Evolutionary conservation across 2,329 filamentous ascomycete genomes (phyloP), one percentile per base, ranked within the genome.

Genomic region (Botryosphaeria dothidea): DNA sequence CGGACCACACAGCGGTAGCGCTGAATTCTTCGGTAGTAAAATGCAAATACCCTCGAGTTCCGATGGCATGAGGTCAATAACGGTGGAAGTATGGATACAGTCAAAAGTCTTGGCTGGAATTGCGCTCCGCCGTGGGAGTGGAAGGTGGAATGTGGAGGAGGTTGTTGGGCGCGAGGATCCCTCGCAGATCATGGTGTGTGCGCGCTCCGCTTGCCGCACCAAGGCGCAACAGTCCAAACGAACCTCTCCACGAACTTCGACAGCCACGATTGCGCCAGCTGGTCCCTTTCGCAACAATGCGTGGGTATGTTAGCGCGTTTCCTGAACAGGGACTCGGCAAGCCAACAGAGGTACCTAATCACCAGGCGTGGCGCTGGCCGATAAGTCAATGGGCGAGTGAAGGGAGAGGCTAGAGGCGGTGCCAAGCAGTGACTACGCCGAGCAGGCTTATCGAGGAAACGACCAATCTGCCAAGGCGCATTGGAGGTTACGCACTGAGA

Each of bases 101-200:
- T n/a, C n/a, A 19, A 23, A 25, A 51, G 8, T 5, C 46, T 51
- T 51, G 36, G 36, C 52, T 13, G 29, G 21, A 8, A 15, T 43
- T 15, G 54, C 17, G 54, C 54, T 43, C 38, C 36, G 54, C 54
- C 45, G 54, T n/a, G 54, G 56, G 38, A 41, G 38, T 41, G 38
- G 17, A 41, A n/a, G 21, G 36, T 41, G 21, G 27, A 52, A 38
- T 19, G 36, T 58, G 36, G 34, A 56, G 49, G 15, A 11, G 27
- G 5, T n/a, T n/a, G n/a, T n/a, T n/a, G n/a, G n/a, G 15, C 49
- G 49, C 19, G 52, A 43, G 25, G 56, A 60, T 60, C 56, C 56
- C 41, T 60, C 27, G 56, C 56, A 60, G 56, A 60, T 60, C 56
- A n/a, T 60, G 25, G 56, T 31, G 25, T 43, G 38, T 58, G 54